These are phyloP conservation scores for Sphaerulina populicola DNA, from an alignment of 2,329 filamentous ascomycete species.

Conservation along the genomic window DNA sequence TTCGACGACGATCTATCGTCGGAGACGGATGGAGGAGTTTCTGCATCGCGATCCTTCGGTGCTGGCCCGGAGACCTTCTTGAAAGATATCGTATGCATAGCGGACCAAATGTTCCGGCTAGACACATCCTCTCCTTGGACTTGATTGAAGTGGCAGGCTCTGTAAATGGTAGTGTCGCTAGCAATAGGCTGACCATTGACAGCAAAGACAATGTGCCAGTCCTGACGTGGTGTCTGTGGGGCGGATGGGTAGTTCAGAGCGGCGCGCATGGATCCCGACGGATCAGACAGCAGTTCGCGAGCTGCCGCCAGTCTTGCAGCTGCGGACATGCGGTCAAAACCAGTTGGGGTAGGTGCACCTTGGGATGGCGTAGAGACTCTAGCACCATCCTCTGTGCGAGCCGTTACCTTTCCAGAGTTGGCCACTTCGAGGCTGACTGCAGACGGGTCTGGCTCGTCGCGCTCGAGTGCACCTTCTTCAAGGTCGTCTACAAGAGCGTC, in stretches of 20 bases:
- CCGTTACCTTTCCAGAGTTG: constrained; percentile 77
- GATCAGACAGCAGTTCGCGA: constrained; percentile 35
- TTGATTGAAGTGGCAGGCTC: constrained; percentile 72
- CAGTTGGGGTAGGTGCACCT: constrained; percentile 32
- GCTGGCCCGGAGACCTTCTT: constrained; percentile 76
- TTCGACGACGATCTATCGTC: constrained; percentile 42
- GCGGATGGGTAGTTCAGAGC: constrained; percentile 76
- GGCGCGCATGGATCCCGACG: constrained; percentile 48
- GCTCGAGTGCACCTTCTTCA: constrained; percentile 72
- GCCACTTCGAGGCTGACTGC: constrained; percentile 89
- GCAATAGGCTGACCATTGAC: constrained; percentile 74
- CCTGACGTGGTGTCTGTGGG: constrained; percentile 69
- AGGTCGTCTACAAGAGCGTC: constrained; percentile 87
- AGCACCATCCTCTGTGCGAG: constrained; percentile 84
- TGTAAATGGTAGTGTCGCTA: constrained; percentile 91
- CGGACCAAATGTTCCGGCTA: constrained; percentile 77
- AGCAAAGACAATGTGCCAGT: constrained; percentile 97
- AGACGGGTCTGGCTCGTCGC: constrained; percentile 68
- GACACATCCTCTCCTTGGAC: constrained; percentile 55
- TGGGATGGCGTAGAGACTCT: constrained; percentile 74
- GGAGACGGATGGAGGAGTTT: constrained; percentile 46
- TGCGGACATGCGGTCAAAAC: constrained; percentile 27
- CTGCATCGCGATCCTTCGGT: constrained; percentile 58
- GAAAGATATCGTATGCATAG: constrained; percentile 85
- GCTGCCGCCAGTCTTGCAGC: constrained; percentile 29